Evolutionary conservation across 1,139 yeast genomes (phyloP).

Genomic region (Kurtzmaniella quercitrusa): DNA sequence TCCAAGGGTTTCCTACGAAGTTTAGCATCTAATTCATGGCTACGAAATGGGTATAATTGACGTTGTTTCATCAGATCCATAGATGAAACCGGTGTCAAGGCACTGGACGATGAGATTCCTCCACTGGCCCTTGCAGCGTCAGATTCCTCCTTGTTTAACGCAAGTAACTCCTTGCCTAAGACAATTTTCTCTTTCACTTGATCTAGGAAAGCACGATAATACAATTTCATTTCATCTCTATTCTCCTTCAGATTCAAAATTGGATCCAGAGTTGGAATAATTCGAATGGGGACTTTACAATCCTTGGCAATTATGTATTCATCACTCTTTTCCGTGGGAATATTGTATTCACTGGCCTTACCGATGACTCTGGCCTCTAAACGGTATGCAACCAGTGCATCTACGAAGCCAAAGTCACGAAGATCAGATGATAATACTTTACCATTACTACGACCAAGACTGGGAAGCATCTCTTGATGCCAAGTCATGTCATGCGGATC

Average conservation of each 20-base stretch:
- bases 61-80: constrained; percentile 11
- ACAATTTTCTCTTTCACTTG: constrained; percentile 28
- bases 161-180: constrained; percentile 20
- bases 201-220: constrained; percentile 34
- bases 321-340: constrained; percentile 16
- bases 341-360: constrained; percentile 32
- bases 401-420: constrained; percentile 37
- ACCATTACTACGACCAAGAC: constrained; percentile 23
- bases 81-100: constrained; percentile 14
- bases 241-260: constrained; percentile 17
- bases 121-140: constrained; percentile 1
- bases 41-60: constrained; percentile 24
- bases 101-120: constrained; percentile 5
- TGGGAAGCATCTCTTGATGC: constrained; percentile 38
- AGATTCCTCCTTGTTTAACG: constrained; percentile 4
- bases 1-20: constrained; percentile 5
- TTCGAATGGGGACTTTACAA: constrained; percentile 29
- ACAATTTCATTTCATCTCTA: constrained; percentile 21
- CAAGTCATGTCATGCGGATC: constrained; percentile 30
- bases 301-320: constrained; percentile 39
- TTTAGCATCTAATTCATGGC: constrained; percentile 3
- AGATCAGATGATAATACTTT: constrained; percentile 13
- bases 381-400: constrained; percentile 34
- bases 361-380: constrained; percentile 44
- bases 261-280: constrained; percentile 28